Evolutionary conservation across 306 rosid species (phyloP), one percentile per base, ranked within the genome.

Genomic region (Cicer yamashitae): DNA sequence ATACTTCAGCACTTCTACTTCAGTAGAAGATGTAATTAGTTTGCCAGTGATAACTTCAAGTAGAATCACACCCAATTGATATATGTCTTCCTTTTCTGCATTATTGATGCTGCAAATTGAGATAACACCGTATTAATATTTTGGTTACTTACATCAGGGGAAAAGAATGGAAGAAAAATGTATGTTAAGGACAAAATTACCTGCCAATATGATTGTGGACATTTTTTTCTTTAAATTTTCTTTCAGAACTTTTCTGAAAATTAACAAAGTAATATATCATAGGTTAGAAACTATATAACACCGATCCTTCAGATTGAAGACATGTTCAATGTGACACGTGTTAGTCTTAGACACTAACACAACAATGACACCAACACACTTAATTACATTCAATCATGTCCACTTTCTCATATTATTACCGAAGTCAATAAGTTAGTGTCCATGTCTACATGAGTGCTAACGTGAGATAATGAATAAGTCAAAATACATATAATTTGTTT

Each of bases 71-170:
- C 98, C 98, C 53, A 88, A 69, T 75, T 89, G 92, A 74, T 83
- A 89, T 48, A 94, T 91, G 41, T 94, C 98, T 84, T 94, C 96
- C 84, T 91, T 94, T 77, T 91, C 97, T 15, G 86, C 87, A 41
- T 40, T 44, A 25, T 76, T 85, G 2, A 7, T 75, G 60, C 89
- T 89, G 86, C 73, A 53, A 40, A 18, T 72, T 4, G 30, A 1
- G 13, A 17, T 71, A 45, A 11, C 34, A 54, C 37, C 63, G 41
- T 50, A 10, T 56, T 17, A n/a, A 72, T n/a, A 51, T 41, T 10
- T 64, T 54, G 25, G 52, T 56, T 30, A 40, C 34, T 30, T 30
- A 3, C 30, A 54, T 40, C 41, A 61, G 40, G 71, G 41, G 48
- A 43, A 30, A 47, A 52, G 3, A 58, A 73, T 0, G 7, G 46